Conservation (phyloP, 2,329 filamentous ascomycete species). For the Xylariaceae sp. region DNA sequence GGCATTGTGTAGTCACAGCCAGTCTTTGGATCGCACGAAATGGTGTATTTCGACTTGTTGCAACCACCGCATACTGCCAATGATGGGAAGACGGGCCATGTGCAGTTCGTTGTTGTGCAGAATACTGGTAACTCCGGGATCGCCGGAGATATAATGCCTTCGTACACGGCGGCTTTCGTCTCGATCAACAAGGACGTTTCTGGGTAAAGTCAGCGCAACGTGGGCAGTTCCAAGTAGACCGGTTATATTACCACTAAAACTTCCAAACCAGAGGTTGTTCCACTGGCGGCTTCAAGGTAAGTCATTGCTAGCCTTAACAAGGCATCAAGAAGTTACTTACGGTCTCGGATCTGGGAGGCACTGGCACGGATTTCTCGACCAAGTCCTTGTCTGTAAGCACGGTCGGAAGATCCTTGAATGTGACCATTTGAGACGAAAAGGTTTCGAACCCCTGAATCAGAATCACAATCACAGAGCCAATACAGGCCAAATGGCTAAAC, state of each 20-base stretch:
- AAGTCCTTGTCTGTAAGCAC: constrained; percentile 18
- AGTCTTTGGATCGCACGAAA: constrained; percentile 18
- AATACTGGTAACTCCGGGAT: constrained; percentile 25
- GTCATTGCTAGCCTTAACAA: neutral
- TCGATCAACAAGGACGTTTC: constrained; percentile 29
- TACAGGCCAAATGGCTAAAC: constrained; percentile 34
- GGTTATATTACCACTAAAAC: constrained; percentile 19
- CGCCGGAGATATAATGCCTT: constrained; percentile 33
- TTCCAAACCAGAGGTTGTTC: neutral
- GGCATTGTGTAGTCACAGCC: constrained; percentile 31
- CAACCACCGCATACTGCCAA: constrained; percentile 36
- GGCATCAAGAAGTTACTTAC: constrained; percentile 1
- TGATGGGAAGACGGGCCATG: constrained; percentile 35
- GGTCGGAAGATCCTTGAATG: constrained; percentile 29
- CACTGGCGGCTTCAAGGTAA: neutral
- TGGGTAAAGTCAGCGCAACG: constrained; percentile 6
- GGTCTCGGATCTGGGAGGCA: constrained; percentile 33
- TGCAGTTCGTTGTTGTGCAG: constrained; percentile 34
- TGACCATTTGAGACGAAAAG: constrained; percentile 37
- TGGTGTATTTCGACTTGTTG: constrained; percentile 11
- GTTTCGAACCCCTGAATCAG: constrained; percentile 37
- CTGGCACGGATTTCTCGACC: constrained; percentile 21
- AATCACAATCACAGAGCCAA: constrained; percentile 36
- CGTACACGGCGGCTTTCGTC: constrained; percentile 37
- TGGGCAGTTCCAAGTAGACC: neutral